phyloP scores from a whole-genome alignment of 495 filamentous ascomycete genomes.

The Diplogelasinospora grovesii region DNA sequence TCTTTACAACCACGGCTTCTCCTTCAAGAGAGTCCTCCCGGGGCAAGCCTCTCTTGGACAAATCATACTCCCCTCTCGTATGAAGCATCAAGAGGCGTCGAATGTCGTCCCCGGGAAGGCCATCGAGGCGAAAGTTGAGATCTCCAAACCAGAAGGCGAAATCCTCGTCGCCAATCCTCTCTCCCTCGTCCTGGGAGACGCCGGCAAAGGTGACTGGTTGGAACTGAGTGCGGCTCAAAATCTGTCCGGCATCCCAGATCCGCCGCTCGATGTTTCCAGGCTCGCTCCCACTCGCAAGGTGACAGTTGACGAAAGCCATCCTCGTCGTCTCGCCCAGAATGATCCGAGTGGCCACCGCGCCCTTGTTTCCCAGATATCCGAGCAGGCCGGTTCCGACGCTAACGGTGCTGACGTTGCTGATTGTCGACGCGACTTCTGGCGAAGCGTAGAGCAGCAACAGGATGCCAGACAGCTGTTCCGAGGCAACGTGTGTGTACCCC shows the following conservation, averaged over 20 bases:
- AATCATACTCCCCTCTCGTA: conserved; percentile 67
- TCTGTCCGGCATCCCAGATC: conserved; percentile 84
- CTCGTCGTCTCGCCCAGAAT: conserved; percentile 86
- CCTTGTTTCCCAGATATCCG: conserved; percentile 96
- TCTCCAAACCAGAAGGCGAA: conserved; percentile 96
- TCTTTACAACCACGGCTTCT: conserved; percentile 35
- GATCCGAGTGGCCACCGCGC: conserved; percentile 73
- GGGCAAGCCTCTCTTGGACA: conserved; percentile 29
- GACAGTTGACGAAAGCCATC: conserved; percentile 82
- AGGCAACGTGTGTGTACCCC: conserved; percentile 69
- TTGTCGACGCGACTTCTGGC: conserved; percentile 58
- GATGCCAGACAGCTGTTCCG: conserved; percentile 80
- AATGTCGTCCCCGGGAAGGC: conserved; percentile 84
- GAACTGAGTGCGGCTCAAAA: conserved; percentile 66
- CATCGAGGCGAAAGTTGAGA: conserved; percentile 88
- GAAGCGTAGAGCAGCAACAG: conserved; percentile 81
- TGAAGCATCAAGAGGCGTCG: conserved; percentile 77
- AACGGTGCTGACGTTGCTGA: conserved; percentile 70
- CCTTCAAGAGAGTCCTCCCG: conserved; percentile 32
- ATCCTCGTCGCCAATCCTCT: conserved; percentile 82
- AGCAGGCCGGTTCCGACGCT: conserved; percentile 81
- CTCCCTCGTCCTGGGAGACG: conserved; percentile 46
- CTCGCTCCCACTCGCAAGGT: conserved; percentile 81
- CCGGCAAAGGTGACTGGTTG: conserved; percentile 56
- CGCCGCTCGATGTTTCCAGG: conserved; percentile 69